Evolutionary conservation across 2,329 filamentous ascomycete species (phyloP), one percentile per base, ranked within the genome.

Genomic region (Alternaria sp.): DNA sequence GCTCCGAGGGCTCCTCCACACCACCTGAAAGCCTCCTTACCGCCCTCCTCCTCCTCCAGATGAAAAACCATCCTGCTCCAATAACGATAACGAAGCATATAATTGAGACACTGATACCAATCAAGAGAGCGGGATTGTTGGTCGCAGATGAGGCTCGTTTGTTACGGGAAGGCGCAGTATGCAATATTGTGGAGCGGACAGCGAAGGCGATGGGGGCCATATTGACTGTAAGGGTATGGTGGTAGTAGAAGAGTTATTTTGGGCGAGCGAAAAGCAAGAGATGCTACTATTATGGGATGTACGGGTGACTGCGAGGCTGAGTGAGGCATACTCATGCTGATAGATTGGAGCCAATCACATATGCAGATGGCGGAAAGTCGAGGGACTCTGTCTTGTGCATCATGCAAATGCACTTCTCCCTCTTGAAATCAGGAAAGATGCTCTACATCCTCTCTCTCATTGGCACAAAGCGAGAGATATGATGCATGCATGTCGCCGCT

Each of bases 261-360:
- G 20, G 46, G 30, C 22, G 12, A 34, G 32, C 0, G 0, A 16
- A 16, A 34, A 34, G 12, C 5, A 34, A 16, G 32, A 16, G 32
- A 16, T 34, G 32, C 32, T 34, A 34, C 7, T 16, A 34, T 34
- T 34, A 34, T 34, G 32, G 5, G 12, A 14, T 34, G 5, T 5
- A 14, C 32, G 12, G 32, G 12, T 14, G 4, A 34, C 32, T 5
- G 12, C 12, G 30, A 49, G 53, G 53, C 44, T 48, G 53, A 43
- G 26, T 41, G 53, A 56, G 53, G 53, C 53, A 49, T 34, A 56
- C 53, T 49, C 34, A 28, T 30, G 9, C 24, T 7, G 14, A n/a
- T 24, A 14, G 34, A 26, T 16, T 2, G 9, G 22, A 16, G 18
- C 43, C 53, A 55, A 55, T 48, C 43, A 55, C 4, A 38, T 0